Conservation (phyloP, 164 flowering plant species). For the Dillenia turbinata region DNA sequence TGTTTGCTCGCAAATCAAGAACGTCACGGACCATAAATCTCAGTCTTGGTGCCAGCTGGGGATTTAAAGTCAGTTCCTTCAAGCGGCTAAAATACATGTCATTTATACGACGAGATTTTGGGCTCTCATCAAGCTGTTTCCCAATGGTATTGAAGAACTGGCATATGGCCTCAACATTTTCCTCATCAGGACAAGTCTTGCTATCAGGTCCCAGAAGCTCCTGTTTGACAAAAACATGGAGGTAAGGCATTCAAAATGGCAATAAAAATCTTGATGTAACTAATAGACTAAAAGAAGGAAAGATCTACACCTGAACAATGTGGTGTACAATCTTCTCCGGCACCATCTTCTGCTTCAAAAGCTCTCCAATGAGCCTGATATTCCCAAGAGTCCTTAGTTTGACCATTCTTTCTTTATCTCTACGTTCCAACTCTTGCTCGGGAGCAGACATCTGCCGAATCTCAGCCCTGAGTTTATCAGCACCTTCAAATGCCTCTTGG, state of each 20-base stretch:
- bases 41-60: slow-evolving; percentile 67
- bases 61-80: slow-evolving; percentile 62
- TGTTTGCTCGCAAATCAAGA: slow-evolving; percentile 70
- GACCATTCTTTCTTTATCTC: slow-evolving; percentile 75
- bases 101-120: slow-evolving; percentile 63
- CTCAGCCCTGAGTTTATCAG: slow-evolving; percentile 75
- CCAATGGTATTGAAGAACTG: slow-evolving; percentile 93
- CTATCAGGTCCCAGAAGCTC: slow-evolving; percentile 76
- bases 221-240: slow-evolving; percentile 30
- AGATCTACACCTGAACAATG: slow-evolving; percentile 69
- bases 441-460: slow-evolving; percentile 79
- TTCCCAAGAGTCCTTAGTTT: slow-evolving; percentile 95
- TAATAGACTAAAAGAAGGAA: neutral
- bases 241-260: neutral
- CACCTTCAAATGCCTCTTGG: slow-evolving; percentile 97
- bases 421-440: slow-evolving; percentile 82
- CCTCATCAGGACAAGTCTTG: slow-evolving; percentile 81
- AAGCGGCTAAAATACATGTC: slow-evolving; percentile 68
- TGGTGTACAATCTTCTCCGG: slow-evolving; percentile 93
- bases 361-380: slow-evolving; percentile 94
- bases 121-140: slow-evolving; percentile 89
- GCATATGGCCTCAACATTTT: slow-evolving; percentile 96
- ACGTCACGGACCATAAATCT: slow-evolving; percentile 87
- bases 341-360: slow-evolving; percentile 94
- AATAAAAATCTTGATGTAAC: neutral